These are phyloP conservation scores for Clavispora fructus DNA, from an alignment of 805 yeast species.

Conservation along the genomic window DNA sequence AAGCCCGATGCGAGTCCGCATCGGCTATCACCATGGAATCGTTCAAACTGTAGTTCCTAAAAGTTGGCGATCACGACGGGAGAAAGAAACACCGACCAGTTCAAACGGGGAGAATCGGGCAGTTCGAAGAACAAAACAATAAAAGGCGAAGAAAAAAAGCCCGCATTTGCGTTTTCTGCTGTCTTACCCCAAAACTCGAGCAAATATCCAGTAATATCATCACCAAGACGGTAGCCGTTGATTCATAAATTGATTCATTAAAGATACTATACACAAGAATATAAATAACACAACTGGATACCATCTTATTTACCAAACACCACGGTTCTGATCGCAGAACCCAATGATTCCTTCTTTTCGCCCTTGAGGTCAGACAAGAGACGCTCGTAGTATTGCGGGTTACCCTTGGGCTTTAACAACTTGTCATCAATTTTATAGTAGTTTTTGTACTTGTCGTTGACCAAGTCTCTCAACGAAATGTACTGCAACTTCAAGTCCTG, in stretches of 20 bases:
- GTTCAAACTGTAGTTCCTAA: too few relatives aligned
- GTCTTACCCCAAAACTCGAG: too few relatives aligned
- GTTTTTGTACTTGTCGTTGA: constrained; percentile 55
- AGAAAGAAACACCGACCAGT: too few relatives aligned
- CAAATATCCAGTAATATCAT: too few relatives aligned
- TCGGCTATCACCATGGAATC: neutral
- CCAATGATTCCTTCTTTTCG: constrained; percentile 59
- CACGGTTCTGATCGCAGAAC: constrained; percentile 68
- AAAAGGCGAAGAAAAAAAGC: too few relatives aligned
- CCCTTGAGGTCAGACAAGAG: constrained; percentile 67
- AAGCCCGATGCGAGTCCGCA: neutral
- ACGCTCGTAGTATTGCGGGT: constrained; percentile 71
- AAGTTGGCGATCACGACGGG: too few relatives aligned
- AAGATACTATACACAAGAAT: constrained; percentile 1
- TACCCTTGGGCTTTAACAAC: constrained; percentile 74
- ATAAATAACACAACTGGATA: neutral
- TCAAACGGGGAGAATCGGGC: too few relatives aligned
- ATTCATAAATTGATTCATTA: neutral
- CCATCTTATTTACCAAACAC: constrained; percentile 57
- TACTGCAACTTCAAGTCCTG: constrained; percentile 54
- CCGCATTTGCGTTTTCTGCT: too few relatives aligned
- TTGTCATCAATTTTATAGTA: constrained; percentile 64
- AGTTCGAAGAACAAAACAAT: too few relatives aligned
- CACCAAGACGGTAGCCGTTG: neutral
- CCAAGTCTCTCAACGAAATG: constrained; percentile 50